Evolutionary conservation across 768 basidiomycete species (phyloP).

Genomic region (Calocybe cyanea): DNA sequence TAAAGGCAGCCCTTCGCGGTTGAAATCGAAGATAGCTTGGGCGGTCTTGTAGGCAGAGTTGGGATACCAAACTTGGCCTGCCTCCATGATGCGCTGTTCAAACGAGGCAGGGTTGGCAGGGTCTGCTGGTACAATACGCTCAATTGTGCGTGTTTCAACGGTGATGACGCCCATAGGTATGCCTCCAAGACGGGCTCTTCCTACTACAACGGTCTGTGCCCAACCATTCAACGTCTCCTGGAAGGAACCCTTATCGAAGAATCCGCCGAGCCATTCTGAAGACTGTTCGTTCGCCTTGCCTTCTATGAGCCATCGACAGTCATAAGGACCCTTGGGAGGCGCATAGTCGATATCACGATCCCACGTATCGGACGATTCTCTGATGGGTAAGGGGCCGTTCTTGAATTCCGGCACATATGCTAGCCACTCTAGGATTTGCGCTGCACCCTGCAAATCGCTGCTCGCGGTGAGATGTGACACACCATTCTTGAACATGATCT

Average conservation of each 20-base stretch:
- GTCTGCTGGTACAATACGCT: constrained; percentile 94
- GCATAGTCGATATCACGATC: constrained; percentile 88
- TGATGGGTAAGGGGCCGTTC: constrained; percentile 76
- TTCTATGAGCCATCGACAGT: constrained; percentile 97
- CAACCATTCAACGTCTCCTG: constrained; percentile 98
- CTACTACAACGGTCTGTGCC: constrained; percentile 98
- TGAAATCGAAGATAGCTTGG: constrained; percentile 98
- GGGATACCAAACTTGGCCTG: constrained; percentile 99
- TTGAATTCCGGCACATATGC: constrained; percentile 88
- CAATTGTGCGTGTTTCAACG: constrained; percentile 95
- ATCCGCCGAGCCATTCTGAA: constrained; percentile 77
- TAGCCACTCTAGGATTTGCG: constrained; percentile 91
- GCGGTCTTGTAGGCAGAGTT: constrained; percentile 99
- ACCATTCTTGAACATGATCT: constrained; percentile 99
- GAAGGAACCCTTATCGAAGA: constrained; percentile 98
- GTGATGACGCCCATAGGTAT: constrained; percentile 98
- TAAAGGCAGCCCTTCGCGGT: constrained; percentile 92
- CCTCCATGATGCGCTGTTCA: constrained; percentile 98
- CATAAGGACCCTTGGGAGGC: constrained; percentile 93
- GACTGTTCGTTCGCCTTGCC: constrained; percentile 86
- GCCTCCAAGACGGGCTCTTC: constrained; percentile 92
- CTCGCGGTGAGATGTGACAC: constrained; percentile 94
- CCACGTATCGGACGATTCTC: constrained; percentile 73
- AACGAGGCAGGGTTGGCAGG: constrained; percentile 96
- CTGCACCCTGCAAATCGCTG: constrained; percentile 94